Conservation (phyloP, 2,329 filamentous ascomycete species). For the Teratosphaeria pseudoeucalypti region DNA sequence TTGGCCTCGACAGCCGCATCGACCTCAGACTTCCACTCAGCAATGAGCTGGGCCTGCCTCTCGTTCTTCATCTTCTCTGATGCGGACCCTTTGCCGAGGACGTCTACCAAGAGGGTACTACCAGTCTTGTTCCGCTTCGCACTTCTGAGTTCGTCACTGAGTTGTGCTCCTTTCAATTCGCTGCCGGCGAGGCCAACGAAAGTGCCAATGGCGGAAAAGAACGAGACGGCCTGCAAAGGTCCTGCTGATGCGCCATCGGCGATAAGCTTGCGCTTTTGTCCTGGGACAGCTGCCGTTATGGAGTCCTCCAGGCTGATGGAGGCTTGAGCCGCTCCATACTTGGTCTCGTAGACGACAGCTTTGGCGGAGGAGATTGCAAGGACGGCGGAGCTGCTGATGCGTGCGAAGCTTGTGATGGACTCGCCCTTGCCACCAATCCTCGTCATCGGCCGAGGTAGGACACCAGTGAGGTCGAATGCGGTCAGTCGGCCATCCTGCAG, state of each 20-base stretch:
- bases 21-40: constrained; percentile 19
- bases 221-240: constrained; percentile 27
- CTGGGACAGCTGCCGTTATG: not conserved
- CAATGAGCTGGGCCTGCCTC: constrained; percentile 13
- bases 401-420: constrained; percentile 51
- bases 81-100: constrained; percentile 54
- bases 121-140: constrained; percentile 28
- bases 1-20: constrained; percentile 12
- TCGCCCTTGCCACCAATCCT: constrained; percentile 35
- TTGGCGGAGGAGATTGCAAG: constrained; percentile 49
- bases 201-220: constrained; percentile 56
- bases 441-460: constrained; percentile 50
- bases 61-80: constrained; percentile 2
- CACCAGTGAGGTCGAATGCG: constrained; percentile 54
- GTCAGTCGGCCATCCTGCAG: constrained; percentile 44
- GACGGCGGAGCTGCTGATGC: constrained; percentile 56
- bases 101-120: constrained; percentile 57
- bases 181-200: constrained; percentile 55
- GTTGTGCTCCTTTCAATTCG: constrained; percentile 56
- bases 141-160: constrained; percentile 22
- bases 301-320: constrained; percentile 24
- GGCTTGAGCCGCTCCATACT: constrained; percentile 47
- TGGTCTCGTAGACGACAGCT: constrained; percentile 57
- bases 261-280: constrained; percentile 8
- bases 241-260: constrained; percentile 2